phyloP scores from a whole-genome alignment of 768 basidiomycete genomes.

The Saitozyma sp. region DNA sequence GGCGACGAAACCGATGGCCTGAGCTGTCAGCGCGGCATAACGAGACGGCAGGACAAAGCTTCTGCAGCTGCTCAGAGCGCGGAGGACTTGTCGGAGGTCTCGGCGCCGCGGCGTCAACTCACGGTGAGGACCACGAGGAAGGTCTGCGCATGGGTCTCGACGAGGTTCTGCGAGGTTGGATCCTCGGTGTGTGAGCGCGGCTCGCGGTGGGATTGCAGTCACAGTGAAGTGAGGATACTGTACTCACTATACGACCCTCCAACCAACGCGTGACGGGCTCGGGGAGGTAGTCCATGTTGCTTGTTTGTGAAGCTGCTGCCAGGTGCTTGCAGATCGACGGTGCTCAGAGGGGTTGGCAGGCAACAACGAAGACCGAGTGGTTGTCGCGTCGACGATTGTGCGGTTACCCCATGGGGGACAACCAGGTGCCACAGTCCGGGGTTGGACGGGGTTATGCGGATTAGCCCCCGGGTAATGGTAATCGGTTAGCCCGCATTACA shows the following conservation, averaged over 20 bases:
- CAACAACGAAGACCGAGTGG: neutral
- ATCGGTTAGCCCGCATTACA: too few relatives aligned
- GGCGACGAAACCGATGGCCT: slow-evolving; percentile 33
- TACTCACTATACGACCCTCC: slow-evolving; percentile 38
- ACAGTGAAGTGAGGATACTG: neutral
- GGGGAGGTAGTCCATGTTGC: slow-evolving; percentile 40
- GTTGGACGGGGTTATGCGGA: too few relatives aligned
- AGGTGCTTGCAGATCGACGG: neutral
- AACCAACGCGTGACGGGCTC: slow-evolving; percentile 19
- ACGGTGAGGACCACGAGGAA: slow-evolving; percentile 36
- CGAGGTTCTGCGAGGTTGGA: slow-evolving; percentile 32
- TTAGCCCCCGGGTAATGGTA: too few relatives aligned
- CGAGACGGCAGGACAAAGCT: slow-evolving; percentile 5
- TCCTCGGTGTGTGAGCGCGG: slow-evolving; percentile 23
- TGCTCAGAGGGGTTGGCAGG: neutral
- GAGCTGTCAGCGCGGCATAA: neutral
- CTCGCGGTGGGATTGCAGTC: neutral
- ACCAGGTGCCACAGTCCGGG: too few relatives aligned
- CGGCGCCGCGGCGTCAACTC: slow-evolving; percentile 1
- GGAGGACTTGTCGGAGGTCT: neutral
- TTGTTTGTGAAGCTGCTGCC: neutral
- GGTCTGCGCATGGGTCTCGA: slow-evolving; percentile 36
- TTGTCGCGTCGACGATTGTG: too few relatives aligned
- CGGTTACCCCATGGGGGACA: too few relatives aligned
- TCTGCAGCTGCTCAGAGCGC: neutral